A percentile compares a stretch with the other conserved stretches of the same genome.
Evolutionary conservation across 345 rosid genomes (phyloP).

Genomic region (Viola odorata): DNA sequence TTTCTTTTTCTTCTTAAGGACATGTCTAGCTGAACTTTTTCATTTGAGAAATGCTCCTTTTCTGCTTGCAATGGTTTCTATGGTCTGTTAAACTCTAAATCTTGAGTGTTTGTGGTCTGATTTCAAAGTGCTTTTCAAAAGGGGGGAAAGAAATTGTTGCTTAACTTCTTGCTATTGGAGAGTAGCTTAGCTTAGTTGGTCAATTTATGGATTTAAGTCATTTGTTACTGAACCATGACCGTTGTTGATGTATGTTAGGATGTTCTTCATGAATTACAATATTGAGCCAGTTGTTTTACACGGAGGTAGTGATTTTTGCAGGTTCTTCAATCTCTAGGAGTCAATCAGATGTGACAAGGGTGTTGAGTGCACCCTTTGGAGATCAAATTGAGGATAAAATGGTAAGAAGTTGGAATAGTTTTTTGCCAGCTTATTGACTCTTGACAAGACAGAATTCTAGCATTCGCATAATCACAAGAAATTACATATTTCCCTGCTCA

Average conservation of each 20-base stretch:
- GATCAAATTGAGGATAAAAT: constrained; percentile 55
- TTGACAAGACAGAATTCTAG: constrained; percentile 15
- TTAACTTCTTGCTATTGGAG: no score
- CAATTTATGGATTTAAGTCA: no score
- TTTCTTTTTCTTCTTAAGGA: neutral
- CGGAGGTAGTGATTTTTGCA: constrained; percentile 21
- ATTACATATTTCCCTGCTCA: constrained; percentile 8
- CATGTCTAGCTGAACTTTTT: neutral
- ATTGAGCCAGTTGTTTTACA: constrained; percentile 22
- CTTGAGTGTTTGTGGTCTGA: no score
- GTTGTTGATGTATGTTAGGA: neutral
- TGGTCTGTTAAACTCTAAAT: no score
- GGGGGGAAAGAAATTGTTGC: no score
- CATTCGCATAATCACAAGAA: constrained; percentile 21
- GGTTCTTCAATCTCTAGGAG: constrained; percentile 62
- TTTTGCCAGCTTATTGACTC: constrained; percentile 10
- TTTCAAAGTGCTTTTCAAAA: no score
- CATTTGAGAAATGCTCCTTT: neutral
- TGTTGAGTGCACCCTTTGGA: constrained; percentile 28
- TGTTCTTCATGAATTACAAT: constrained; percentile 11
- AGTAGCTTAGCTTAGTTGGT: no score
- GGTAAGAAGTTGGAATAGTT: constrained; percentile 35
- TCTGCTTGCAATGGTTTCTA: no score
- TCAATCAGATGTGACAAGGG: constrained; percentile 60
- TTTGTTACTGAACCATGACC: neutral